These are phyloP conservation scores for Cladophialophora yegresii DNA, from an alignment of 2,329 filamentous ascomycete species.

Conservation along the genomic window DNA sequence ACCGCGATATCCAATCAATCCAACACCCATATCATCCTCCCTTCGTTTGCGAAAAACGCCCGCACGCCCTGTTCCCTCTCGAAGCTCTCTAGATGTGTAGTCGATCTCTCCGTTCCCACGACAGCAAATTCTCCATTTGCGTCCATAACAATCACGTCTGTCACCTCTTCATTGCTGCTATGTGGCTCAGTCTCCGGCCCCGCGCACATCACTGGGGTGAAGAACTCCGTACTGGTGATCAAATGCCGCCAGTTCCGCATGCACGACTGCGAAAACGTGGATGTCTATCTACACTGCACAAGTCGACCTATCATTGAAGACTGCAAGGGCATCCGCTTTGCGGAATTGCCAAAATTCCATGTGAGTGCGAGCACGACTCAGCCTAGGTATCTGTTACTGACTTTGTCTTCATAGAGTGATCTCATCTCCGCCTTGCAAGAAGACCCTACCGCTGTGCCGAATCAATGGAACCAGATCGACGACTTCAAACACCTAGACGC, in stretches of 20 bases:
- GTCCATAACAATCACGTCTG: constrained; percentile 67
- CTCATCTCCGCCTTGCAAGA: constrained; percentile 35
- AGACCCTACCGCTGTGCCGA: constrained; percentile 42
- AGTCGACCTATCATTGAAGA: constrained; percentile 94
- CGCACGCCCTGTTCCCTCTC: constrained; percentile 73
- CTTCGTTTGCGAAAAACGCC: constrained; percentile 67
- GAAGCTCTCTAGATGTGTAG: constrained; percentile 68
- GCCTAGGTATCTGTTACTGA: neutral
- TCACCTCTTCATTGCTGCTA: constrained; percentile 71
- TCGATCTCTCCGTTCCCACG: constrained; percentile 73
- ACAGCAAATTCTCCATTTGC: constrained; percentile 61
- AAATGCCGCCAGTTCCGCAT: constrained; percentile 86
- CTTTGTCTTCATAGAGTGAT: constrained; percentile 18
- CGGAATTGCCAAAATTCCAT: constrained; percentile 63
- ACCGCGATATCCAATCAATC: constrained; percentile 68
- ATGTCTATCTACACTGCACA: constrained; percentile 77
- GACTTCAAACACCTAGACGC: constrained; percentile 97
- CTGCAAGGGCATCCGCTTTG: constrained; percentile 76
- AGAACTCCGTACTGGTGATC: constrained; percentile 70
- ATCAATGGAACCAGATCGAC: constrained; percentile 87
- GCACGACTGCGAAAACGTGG: constrained; percentile 79
- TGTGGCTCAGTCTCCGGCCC: constrained; percentile 78
- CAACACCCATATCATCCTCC: constrained; percentile 74
- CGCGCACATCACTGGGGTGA: constrained; percentile 76
- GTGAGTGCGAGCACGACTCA: constrained; percentile 3